Evolutionary conservation across 1,139 yeast species (phyloP).

Genomic region (Blastobotrys proliferans): DNA sequence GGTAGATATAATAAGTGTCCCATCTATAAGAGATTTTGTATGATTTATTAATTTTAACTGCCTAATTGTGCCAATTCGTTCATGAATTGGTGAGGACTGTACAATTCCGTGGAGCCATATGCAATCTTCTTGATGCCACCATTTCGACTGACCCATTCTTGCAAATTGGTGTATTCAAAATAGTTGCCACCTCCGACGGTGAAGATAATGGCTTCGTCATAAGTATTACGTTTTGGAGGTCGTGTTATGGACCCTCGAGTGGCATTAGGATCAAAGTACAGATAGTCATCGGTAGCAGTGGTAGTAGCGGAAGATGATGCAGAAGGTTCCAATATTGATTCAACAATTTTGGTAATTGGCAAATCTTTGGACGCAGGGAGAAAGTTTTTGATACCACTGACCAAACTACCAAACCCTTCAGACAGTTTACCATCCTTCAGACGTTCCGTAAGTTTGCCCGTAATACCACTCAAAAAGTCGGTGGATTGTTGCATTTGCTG

Average conservation of each 20-base stretch:
- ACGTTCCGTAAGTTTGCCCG: conserved; percentile 69
- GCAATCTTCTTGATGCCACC: conserved; percentile 47
- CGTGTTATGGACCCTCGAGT: conserved; percentile 86
- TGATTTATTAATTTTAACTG: neutral
- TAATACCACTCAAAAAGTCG: conserved; percentile 72
- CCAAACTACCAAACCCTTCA: conserved; percentile 86
- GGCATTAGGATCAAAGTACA: conserved; percentile 81
- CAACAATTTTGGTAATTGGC: conserved; percentile 87
- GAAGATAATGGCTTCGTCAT: conserved; percentile 79
- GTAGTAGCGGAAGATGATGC: conserved; percentile 44
- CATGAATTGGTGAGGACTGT: conserved; percentile 73
- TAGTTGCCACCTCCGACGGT: conserved; percentile 97
- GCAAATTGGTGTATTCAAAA: conserved; percentile 86
- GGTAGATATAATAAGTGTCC: neutral
- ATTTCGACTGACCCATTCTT: conserved; percentile 69
- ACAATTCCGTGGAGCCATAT: conserved; percentile 83
- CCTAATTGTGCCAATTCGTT: conserved; percentile 66
- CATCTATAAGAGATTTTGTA: neutral
- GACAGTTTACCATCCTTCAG: conserved; percentile 50
- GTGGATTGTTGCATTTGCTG: conserved; percentile 41
- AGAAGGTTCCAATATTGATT: conserved; percentile 84
- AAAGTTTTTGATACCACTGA: conserved; percentile 81
- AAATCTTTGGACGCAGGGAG: conserved; percentile 84
- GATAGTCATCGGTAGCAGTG: conserved; percentile 70
- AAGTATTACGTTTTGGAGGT: conserved; percentile 81